phyloP scores from a whole-genome alignment of 2,329 filamentous ascomycete species.

The Xylariaceae sp. region DNA sequence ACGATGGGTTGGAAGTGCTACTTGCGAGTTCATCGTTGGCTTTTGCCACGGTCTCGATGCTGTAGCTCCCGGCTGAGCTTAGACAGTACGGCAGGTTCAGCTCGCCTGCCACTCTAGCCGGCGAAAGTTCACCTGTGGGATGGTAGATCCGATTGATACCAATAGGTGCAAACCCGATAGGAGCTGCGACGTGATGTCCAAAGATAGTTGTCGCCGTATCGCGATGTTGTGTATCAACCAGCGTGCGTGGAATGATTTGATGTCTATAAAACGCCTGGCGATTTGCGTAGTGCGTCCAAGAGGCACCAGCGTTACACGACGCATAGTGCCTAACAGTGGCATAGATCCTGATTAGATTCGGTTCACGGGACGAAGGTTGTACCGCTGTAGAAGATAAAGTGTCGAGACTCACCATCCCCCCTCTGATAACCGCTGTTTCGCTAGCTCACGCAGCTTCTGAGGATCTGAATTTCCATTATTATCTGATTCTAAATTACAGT shows the following conservation, averaged over 20 bases:
- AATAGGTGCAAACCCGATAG: conserved; percentile 63
- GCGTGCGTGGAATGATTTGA: conserved; percentile 59
- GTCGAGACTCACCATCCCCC: conserved; percentile 47
- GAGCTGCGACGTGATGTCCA: conserved; percentile 56
- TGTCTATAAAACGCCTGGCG: conserved; percentile 63
- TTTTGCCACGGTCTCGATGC: conserved; percentile 56
- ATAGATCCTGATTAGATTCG: not conserved
- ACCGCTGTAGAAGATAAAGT: too few species aligned
- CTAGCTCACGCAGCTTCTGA: conserved; percentile 56
- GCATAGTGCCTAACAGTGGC: conserved; percentile 45
- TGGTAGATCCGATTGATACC: conserved; percentile 67
- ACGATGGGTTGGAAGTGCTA: not conserved
- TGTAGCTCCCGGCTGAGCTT: conserved; percentile 53
- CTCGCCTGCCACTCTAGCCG: conserved; percentile 59
- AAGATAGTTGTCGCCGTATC: conserved; percentile 59
- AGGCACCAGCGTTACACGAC: conserved; percentile 55
- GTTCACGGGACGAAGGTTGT: too few species aligned
- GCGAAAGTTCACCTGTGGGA: conserved; percentile 54
- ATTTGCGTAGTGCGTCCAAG: conserved; percentile 53
- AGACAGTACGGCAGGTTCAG: conserved; percentile 59
- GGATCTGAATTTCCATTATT: conserved; percentile 42
- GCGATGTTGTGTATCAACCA: conserved; percentile 58
- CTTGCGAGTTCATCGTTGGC: conserved; percentile 45
- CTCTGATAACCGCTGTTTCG: conserved; percentile 53
- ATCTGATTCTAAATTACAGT: not conserved